phyloP scores from a whole-genome alignment of 31 red algal species.

The Bonnemaisonia californica region DNA sequence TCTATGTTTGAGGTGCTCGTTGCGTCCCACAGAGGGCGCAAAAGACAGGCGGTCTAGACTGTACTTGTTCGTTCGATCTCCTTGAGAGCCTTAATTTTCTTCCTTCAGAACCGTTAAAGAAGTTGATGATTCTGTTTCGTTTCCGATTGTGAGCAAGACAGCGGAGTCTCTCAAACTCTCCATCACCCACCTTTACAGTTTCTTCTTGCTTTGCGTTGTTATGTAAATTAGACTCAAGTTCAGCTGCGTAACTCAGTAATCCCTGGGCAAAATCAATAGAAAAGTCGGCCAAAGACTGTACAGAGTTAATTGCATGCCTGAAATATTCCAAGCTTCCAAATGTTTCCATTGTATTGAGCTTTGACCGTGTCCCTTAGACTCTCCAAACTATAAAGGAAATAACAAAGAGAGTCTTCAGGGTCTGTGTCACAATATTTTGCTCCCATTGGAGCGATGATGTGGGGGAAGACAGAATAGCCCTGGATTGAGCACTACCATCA shows the following conservation, averaged over 20 bases:
- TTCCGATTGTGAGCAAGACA: no score
- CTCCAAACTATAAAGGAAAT: conserved; percentile 8
- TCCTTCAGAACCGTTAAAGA: no score
- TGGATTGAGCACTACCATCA: conserved; percentile 13
- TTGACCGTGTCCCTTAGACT: not conserved
- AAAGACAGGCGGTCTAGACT: no score
- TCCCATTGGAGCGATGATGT: conserved; percentile 1
- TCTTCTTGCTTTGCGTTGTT: no score
- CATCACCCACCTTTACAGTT: no score
- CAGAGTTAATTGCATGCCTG: not conserved
- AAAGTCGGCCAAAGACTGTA: conserved; percentile 1
- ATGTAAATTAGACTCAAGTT: no score
- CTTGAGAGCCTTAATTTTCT: no score
- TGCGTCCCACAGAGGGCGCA: no score
- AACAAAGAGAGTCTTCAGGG: not conserved
- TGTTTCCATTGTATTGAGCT: not conserved
- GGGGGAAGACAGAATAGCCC: not conserved
- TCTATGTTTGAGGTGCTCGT: no score
- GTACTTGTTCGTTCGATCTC: no score
- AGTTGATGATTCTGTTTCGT: no score
- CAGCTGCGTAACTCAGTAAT: not conserved
- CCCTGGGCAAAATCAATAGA: not conserved
- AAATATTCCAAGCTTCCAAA: not conserved
- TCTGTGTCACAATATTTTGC: not conserved
- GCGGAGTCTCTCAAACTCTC: no score